Evolutionary conservation across 2,329 filamentous ascomycete genomes (phyloP), one percentile per base, ranked within the genome.

Genomic region (Fusarium nelsonii): DNA sequence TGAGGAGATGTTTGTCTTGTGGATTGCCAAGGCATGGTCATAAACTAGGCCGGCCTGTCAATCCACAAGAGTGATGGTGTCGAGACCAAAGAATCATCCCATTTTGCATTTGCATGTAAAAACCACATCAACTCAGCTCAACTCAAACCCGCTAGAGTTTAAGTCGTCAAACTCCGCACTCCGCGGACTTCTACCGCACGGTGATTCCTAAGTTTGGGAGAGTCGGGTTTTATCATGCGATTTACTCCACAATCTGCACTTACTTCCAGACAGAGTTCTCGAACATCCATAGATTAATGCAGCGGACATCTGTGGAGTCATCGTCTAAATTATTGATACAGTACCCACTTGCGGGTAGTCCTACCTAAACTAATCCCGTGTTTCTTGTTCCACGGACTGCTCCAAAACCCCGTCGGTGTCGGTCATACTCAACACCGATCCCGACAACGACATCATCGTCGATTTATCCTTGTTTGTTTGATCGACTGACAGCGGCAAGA

Each of bases 361-460:
- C 23, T 23, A 23, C 23, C 23, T 23, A n/a, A 64, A 58, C 60
- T 43, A 64, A 64, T 64, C 51, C 37, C 33, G 39, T 45, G 23
- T 28, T 18, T 50, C 43, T 58, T 63, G 45, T 43, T 48, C 33
- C 34, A 44, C 41, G 33, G 23, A 36, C 39, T 53, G n/a, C 28
- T 62, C 28, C 51, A 64, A 66, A 67, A 57, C 50, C 49, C 63
- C 63, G 61, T 64, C 66, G 50, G 65, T 5, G 34, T 37, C 65
- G 65, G 66, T 40, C 36, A 44, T 55, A 54, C 45, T 51, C 56
- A 48, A 69, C 52, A 40, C 62, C 66, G 62, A 65, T 23, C n/a
- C 60, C 60, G 60, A 63, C 44, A 20, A 37, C 59, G 40, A 40
- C 49, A 34, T 30, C 40, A 49, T 40, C 53, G 41, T 54, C 52